Conservation (phyloP, 495 filamentous ascomycete species). For the Trichoderma virens region DNA sequence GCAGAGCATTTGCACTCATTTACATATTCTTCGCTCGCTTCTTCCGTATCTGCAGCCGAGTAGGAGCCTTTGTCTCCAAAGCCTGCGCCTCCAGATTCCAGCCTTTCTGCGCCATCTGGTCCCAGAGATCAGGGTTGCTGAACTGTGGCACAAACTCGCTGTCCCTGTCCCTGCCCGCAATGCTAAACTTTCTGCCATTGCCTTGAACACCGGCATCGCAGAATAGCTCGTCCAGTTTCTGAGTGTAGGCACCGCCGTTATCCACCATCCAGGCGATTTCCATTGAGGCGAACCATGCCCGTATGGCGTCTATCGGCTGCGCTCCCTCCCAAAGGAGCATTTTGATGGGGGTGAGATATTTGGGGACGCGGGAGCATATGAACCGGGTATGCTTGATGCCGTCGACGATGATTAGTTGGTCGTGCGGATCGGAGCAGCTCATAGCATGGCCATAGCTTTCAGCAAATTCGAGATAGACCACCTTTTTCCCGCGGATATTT, state of each 20-base stretch:
- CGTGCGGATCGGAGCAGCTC: neutral
- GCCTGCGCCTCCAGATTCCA: constrained; percentile 8
- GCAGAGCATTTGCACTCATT: neutral
- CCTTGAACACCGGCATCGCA: neutral
- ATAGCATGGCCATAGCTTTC: constrained; percentile 7
- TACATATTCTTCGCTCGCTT: neutral
- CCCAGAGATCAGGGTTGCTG: neutral
- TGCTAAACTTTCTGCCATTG: constrained; percentile 7
- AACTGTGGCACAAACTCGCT: neutral
- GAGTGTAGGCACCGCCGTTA: neutral
- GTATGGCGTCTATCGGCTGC: constrained; percentile 43
- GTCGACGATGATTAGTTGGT: neutral
- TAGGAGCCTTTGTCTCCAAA: constrained; percentile 8
- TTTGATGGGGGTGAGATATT: constrained; percentile 11
- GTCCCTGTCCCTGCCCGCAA: constrained; percentile 1
- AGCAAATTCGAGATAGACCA: neutral
- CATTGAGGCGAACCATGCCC: constrained; percentile 65
- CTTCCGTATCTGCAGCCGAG: neutral
- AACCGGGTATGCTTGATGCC: constrained; percentile 1
- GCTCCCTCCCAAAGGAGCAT: constrained; percentile 55
- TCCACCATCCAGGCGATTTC: constrained; percentile 9
- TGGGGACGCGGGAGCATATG: neutral
- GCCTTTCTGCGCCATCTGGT: neutral
- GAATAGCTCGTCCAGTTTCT: neutral
- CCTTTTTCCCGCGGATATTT: neutral